phyloP scores from a whole-genome alignment of 2,329 filamentous ascomycete species.

The Colletotrichum spinosum region DNA sequence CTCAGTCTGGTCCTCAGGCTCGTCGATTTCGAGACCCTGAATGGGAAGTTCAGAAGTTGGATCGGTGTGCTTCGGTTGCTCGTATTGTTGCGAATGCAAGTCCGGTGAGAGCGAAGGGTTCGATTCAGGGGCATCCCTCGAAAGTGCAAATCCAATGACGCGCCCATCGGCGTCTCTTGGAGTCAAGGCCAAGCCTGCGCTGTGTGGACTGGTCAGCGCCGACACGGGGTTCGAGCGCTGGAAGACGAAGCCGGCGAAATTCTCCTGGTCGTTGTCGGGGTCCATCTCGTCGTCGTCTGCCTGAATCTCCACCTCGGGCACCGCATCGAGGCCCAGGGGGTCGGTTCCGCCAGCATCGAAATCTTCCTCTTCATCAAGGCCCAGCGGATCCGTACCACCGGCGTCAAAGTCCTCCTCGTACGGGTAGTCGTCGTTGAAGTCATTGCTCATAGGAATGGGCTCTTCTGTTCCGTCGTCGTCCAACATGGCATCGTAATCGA shows the following conservation, averaged over 20 bases:
- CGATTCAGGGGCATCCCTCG: conserved; percentile 56
- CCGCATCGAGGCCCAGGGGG: conserved; percentile 17
- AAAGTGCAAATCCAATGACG: conserved; percentile 68
- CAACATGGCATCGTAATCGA: conserved; percentile 73
- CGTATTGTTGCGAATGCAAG: conserved; percentile 24
- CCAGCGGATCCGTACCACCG: conserved; percentile 40
- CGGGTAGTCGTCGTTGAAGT: conserved; percentile 52
- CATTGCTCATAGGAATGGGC: conserved; percentile 70
- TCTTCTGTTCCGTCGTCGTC: conserved; percentile 76
- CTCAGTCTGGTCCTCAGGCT: not conserved
- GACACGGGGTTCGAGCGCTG: conserved; percentile 66
- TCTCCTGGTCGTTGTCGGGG: conserved; percentile 68
- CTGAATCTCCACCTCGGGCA: conserved; percentile 28
- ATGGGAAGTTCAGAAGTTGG: conserved; percentile 55
- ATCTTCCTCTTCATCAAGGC: conserved; percentile 27
- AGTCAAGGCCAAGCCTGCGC: conserved; percentile 59
- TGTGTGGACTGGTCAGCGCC: conserved; percentile 61
- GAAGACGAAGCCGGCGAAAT: conserved; percentile 71
- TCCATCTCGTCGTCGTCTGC: conserved; percentile 49
- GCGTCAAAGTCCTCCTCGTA: conserved; percentile 46
- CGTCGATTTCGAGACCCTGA: conserved; percentile 48
- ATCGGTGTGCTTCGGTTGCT: conserved; percentile 35
- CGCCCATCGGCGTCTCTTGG: conserved; percentile 67
- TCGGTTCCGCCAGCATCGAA: conserved; percentile 20
- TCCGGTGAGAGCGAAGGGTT: conserved; percentile 23